Evolutionary conservation across 208 protist species (phyloP).

Genomic region (Leishmania tropica): DNA sequence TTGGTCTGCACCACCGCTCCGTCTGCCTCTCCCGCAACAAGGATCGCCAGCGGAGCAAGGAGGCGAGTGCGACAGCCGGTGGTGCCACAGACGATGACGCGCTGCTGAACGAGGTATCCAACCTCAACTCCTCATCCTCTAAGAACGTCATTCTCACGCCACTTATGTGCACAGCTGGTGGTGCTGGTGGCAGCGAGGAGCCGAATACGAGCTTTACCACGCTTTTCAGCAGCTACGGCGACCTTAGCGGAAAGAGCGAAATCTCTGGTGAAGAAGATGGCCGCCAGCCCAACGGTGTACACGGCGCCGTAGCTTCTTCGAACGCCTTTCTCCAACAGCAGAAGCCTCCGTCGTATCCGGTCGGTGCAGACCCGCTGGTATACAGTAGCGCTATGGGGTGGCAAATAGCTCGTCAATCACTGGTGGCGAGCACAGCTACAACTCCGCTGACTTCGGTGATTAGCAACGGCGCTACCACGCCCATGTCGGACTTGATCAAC

Average conservation of each 20-base stretch:
- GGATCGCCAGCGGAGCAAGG: slow-evolving; percentile 15
- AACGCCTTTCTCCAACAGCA: slow-evolving; percentile 13
- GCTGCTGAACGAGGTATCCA: background rate
- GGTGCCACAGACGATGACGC: background rate
- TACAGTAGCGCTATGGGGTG: slow-evolving; percentile 12
- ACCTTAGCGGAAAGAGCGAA: slow-evolving; percentile 17
- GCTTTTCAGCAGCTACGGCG: slow-evolving; percentile 14
- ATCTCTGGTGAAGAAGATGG: slow-evolving; percentile 20
- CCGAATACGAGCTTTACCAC: slow-evolving; percentile 13
- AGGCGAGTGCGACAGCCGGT: background rate
- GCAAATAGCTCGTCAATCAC: slow-evolving; percentile 1
- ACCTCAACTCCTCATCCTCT: slow-evolving; percentile 1
- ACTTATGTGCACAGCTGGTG: background rate
- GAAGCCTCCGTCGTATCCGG: slow-evolving; percentile 5
- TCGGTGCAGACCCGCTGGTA: slow-evolving; percentile 2
- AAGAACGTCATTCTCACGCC: slow-evolving; percentile 3
- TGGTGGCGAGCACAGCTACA: background rate
- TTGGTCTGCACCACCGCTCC: slow-evolving; percentile 56
- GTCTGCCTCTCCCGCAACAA: slow-evolving; percentile 28
- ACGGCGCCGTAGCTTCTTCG: slow-evolving; percentile 5
- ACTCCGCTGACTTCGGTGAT: slow-evolving; percentile 1
- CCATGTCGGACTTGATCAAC: slow-evolving; percentile 6
- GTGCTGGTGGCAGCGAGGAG: background rate
- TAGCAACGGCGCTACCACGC: background rate
- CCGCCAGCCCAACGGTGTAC: background rate